These are phyloP conservation scores for Penicillium cataractarum DNA, from an alignment of 495 filamentous ascomycete genomes.

Conservation along the genomic window DNA sequence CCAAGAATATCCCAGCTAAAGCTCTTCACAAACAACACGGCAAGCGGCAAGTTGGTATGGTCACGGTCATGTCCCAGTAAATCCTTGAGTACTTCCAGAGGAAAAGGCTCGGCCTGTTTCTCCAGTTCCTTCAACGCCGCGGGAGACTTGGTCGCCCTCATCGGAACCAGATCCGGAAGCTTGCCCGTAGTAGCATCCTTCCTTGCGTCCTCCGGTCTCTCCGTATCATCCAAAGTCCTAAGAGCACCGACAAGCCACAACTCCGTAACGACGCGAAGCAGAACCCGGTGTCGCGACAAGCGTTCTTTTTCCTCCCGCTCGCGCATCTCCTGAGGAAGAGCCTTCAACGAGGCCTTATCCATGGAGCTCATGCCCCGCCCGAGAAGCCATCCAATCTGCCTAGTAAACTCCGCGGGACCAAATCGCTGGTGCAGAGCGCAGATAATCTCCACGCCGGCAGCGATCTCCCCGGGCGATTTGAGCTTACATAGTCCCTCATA, in stretches of 20 bases:
- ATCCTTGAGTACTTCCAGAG: conserved; percentile 94
- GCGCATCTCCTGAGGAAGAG: conserved; percentile 73
- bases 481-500: conserved; percentile 93
- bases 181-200: conserved; percentile 60
- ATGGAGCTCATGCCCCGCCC: conserved; percentile 91
- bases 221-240: conserved; percentile 85
- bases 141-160: conserved; percentile 40
- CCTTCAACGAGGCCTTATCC: conserved; percentile 83
- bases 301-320: conserved; percentile 98
- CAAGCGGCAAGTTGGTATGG: conserved; percentile 85
- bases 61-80: conserved; percentile 91
- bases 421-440: conserved; percentile 97
- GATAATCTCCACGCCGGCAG: conserved; percentile 88
- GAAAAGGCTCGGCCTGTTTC: conserved; percentile 76
- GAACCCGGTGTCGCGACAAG: conserved; percentile 78
- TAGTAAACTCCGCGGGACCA: conserved; percentile 86
- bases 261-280: conserved; percentile 90
- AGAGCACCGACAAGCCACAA: conserved; percentile 93
- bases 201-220: conserved; percentile 79
- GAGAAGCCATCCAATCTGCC: conserved; percentile 88
- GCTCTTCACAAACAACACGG: conserved; percentile 92
- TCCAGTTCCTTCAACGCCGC: conserved; percentile 41
- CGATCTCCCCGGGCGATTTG: conserved; percentile 86
- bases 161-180: conserved; percentile 54
- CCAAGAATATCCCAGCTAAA: conserved; percentile 97